These are phyloP conservation scores for Neurospora terricola DNA, from an alignment of 495 filamentous ascomycete genomes.

Conservation along the genomic window DNA sequence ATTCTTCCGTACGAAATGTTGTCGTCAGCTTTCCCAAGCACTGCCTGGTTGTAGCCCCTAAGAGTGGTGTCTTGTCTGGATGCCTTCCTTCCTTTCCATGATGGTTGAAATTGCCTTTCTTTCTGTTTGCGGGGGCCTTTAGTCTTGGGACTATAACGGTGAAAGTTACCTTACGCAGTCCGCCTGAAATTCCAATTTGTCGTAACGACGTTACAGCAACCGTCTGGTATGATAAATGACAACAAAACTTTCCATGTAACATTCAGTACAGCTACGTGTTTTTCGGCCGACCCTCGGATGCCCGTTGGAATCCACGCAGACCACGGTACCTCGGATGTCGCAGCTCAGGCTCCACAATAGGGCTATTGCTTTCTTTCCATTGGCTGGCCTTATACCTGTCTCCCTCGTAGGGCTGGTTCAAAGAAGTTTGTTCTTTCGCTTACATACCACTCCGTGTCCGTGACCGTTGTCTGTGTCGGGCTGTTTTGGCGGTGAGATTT, in stretches of 20 bases:
- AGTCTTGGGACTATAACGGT: background rate
- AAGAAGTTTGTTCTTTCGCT: background rate
- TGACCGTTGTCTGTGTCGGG: background rate
- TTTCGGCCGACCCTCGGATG: background rate
- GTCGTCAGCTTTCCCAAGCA: background rate
- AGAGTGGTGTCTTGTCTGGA: background rate
- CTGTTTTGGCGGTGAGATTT: background rate
- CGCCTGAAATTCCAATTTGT: background rate
- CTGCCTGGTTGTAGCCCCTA: background rate
- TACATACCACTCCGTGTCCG: background rate
- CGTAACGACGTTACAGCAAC: background rate
- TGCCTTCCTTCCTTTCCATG: background rate
- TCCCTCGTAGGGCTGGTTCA: background rate
- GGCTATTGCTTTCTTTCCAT: background rate
- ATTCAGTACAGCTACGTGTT: background rate
- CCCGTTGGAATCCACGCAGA: background rate
- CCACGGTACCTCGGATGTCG: background rate
- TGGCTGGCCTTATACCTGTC: background rate
- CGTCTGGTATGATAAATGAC: background rate
- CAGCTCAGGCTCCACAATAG: background rate
- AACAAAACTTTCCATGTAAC: background rate
- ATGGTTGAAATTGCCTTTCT: background rate
- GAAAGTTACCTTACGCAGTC: background rate
- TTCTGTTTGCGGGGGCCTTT: background rate
- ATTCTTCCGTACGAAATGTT: background rate